Evolutionary conservation across 2,329 filamentous ascomycete species (phyloP), one percentile per base, ranked within the genome.

Genomic region (Harringtonia aguacate): DNA sequence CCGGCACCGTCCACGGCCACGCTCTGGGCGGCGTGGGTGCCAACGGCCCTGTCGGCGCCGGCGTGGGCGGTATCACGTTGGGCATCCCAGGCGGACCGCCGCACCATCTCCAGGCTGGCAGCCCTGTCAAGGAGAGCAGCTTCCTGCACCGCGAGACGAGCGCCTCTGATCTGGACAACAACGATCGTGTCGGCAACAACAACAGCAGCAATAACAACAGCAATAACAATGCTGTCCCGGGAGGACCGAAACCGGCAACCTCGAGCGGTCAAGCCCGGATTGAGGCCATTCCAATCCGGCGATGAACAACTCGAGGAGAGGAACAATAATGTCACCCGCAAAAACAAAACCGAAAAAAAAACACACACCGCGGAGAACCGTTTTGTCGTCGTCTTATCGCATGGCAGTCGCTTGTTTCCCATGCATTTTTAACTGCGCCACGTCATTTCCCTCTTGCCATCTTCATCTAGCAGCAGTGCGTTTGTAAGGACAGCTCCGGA

Each of bases 101-200:
- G 49, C 62, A 62, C 44, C 69, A 71, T 45, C 59, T 70, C 50
- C 75, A 79, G 53, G 75, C 77, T 49, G 81, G 84, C 50, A 92
- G 85, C 61, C 89, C 90, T 2, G 78, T 92, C 55, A 95, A 95
- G 69, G 90, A 95, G 69, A 81, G 79, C 63, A 94, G 84, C 67
- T 87, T 86, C 61, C 69, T 95, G 59, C 80, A 94, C 61, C 77
- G 85, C 50, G 85, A 88, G 65, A 87, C 85, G 8, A 94, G 80
- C 58, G 77, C 66, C 43, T 79, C 84, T 46, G 69, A 79, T 36
- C 45, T 56, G 4, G 59, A 58, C 13, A 49, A 53, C 36, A 43
- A 44, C 13, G 46, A 12, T 14, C 47, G 42, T 18, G 51, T 48
- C 8, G 42, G 39, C 20, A 46, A 47, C 9, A 33, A 35, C 31